Percentiles rank a stretch among this genome's conserved stretches.
Conservation (phyloP, 768 basidiomycete species). For the Pseudohyphozyma bogoriensis region DNA sequence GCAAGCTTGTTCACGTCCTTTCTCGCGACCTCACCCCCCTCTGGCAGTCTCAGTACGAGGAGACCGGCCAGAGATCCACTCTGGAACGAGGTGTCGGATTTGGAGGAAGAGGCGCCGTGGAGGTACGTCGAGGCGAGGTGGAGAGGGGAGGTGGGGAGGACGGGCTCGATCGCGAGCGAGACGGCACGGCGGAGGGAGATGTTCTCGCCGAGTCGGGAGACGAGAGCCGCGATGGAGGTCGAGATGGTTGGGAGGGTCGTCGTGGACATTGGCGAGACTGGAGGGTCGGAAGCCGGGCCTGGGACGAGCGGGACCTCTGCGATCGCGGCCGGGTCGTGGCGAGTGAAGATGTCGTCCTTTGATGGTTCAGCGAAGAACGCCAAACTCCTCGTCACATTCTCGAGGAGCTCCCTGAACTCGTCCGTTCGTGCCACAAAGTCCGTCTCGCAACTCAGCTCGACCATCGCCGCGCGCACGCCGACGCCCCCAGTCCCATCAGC, state of each 20-base stretch:
- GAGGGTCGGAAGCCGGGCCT: conserved; percentile 11
- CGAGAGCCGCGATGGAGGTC: conserved; percentile 22
- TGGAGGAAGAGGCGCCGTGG: conserved; percentile 48
- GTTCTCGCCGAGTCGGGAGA: conserved; percentile 37
- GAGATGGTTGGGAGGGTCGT: conserved; percentile 15
- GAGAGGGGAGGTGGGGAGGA: conserved; percentile 4
- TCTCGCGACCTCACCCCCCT: conserved; percentile 22
- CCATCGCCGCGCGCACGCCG: conserved; percentile 65
- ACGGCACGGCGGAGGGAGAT: conserved; percentile 38
- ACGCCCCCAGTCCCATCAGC: conserved; percentile 50
- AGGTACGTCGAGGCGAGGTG: conserved; percentile 31
- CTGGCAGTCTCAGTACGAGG: conserved; percentile 46
- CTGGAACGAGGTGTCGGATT: conserved; percentile 50
- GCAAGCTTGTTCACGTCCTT: conserved; percentile 49
- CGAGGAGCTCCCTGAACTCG: conserved; percentile 64
- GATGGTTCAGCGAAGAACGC: conserved; percentile 46
- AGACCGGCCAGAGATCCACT: conserved; percentile 41
- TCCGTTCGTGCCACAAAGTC: conserved; percentile 88
- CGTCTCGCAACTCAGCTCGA: conserved; percentile 92
- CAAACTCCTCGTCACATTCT: conserved; percentile 73
- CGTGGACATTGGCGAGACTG: not conserved
- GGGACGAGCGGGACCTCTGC: conserved; percentile 19
- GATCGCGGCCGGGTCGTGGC: conserved; percentile 27
- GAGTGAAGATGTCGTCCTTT: conserved; percentile 38
- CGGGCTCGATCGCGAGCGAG: conserved; percentile 35